Percentiles rank a stretch among this genome's conserved stretches.
These are phyloP conservation scores for Friedmanniomyces endolithicus DNA, from an alignment of 495 filamentous ascomycete species.

Conservation along the genomic window DNA sequence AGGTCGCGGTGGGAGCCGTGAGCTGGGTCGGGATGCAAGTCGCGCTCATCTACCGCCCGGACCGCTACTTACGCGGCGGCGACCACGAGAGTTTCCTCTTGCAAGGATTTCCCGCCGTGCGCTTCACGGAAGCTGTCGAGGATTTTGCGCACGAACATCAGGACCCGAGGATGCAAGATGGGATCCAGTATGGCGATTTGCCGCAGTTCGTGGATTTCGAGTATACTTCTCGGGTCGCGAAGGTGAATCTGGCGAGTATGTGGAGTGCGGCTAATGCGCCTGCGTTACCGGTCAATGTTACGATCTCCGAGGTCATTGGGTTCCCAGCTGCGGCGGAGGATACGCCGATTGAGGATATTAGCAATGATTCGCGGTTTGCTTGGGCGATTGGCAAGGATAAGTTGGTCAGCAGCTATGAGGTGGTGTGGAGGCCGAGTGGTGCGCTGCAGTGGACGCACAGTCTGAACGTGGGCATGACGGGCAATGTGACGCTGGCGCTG, in stretches of 20 bases:
- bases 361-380: slow-evolving; percentile 35
- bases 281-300: slow-evolving; percentile 34
- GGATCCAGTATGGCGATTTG: slow-evolving; percentile 40
- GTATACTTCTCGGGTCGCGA: slow-evolving; percentile 38
- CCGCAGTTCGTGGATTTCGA: slow-evolving; percentile 42
- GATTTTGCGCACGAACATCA: slow-evolving; percentile 45
- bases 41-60: slow-evolving; percentile 38
- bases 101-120: slow-evolving; percentile 37
- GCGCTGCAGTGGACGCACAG: slow-evolving; percentile 18
- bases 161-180: slow-evolving; percentile 35
- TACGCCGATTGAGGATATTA: slow-evolving; percentile 22
- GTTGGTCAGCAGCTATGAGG: slow-evolving; percentile 34
- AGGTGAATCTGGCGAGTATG: slow-evolving; percentile 38
- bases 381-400: slow-evolving; percentile 31
- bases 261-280: slow-evolving; percentile 40
- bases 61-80: slow-evolving; percentile 42
- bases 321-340: slow-evolving; percentile 13
- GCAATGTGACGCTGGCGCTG: slow-evolving; percentile 31
- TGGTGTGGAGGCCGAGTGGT: slow-evolving; percentile 35
- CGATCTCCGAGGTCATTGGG: slow-evolving; percentile 31
- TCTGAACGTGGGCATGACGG: slow-evolving; percentile 23
- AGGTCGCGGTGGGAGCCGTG: slow-evolving; percentile 25
- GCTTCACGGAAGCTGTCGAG: slow-evolving; percentile 44
- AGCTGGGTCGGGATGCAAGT: slow-evolving; percentile 29
- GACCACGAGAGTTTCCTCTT: slow-evolving; percentile 42